A percentile compares a stretch with the other conserved stretches of the same genome.
Evolutionary conservation across 495 filamentous ascomycete species (phyloP).

Genomic region (Neurospora sp.): DNA sequence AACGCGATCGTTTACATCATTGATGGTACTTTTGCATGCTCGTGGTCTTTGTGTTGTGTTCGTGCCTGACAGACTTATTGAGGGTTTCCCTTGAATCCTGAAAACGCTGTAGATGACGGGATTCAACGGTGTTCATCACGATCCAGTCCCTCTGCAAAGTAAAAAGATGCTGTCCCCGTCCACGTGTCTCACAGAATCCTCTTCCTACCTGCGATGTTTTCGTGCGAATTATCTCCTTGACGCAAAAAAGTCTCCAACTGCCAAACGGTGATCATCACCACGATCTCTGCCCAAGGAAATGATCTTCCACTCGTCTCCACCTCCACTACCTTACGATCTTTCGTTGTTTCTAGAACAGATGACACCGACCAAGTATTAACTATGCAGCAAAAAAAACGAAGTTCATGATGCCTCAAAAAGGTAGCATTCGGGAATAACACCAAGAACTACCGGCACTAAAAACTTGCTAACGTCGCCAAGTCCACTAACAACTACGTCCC

Average conservation of each 20-base stretch:
- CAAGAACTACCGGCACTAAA: background rate
- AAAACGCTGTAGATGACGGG: background rate
- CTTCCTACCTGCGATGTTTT: background rate
- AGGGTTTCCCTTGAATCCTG: no score
- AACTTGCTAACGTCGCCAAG: background rate
- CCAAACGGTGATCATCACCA: background rate
- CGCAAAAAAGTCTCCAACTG: background rate
- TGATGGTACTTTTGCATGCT: no score
- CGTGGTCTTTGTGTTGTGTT: no score
- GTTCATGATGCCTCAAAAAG: background rate
- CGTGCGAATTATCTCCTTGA: background rate
- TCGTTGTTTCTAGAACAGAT: background rate
- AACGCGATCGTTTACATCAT: background rate
- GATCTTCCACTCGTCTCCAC: background rate
- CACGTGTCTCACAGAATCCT: background rate
- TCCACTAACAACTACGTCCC: background rate
- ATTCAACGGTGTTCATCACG: background rate
- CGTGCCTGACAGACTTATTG: no score
- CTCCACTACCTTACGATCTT: background rate
- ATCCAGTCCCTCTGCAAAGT: background rate
- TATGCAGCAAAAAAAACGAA: background rate
- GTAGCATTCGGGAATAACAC: background rate
- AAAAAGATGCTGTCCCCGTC: background rate
- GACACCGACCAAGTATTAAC: no score
- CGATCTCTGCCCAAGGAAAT: background rate